Conservation (phyloP, 371 early-diverging fungal genomes). For the Zychaea mexicana region DNA sequence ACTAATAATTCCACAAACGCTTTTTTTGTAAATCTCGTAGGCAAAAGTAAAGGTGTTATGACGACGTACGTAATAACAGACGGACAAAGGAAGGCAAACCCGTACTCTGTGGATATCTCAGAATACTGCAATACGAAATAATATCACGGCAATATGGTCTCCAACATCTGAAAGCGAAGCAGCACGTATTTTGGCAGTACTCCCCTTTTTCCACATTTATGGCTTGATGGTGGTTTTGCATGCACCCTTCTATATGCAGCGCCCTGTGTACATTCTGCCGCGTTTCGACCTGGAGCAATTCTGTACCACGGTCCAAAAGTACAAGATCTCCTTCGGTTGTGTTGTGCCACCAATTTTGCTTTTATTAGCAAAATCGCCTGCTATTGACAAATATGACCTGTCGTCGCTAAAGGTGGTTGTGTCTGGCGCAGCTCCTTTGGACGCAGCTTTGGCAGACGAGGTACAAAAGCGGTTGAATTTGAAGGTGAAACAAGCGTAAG, state of each 20-base stretch:
- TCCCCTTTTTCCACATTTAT: conserved; percentile 81
- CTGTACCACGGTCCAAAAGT: conserved; percentile 56
- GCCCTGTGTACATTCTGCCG: conserved; percentile 59
- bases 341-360: conserved; percentile 85
- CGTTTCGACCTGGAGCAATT: conserved; percentile 67
- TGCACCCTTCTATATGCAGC: conserved; percentile 31
- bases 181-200: conserved; percentile 51
- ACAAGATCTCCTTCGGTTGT: conserved; percentile 61
- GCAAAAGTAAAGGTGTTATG: conserved; percentile 77
- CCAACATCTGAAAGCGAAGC: conserved; percentile 55
- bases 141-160: conserved; percentile 78
- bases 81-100: too few relatives aligned
- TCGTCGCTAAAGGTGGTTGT: conserved; percentile 32
- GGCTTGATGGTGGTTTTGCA: conserved; percentile 31
- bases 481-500: conserved; percentile 47
- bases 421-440: background rate
- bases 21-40: conserved; percentile 2
- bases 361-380: conserved; percentile 63
- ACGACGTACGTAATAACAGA: conserved; percentile 51
- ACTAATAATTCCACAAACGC: too few relatives aligned
- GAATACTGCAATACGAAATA: too few relatives aligned
- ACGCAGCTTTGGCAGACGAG: conserved; percentile 44
- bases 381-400: conserved; percentile 67
- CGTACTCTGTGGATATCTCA: background rate
- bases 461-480: conserved; percentile 49